These are phyloP conservation scores for Phyllosticta citriasiana DNA, from an alignment of 2,329 filamentous ascomycete species.

Conservation along the genomic window DNA sequence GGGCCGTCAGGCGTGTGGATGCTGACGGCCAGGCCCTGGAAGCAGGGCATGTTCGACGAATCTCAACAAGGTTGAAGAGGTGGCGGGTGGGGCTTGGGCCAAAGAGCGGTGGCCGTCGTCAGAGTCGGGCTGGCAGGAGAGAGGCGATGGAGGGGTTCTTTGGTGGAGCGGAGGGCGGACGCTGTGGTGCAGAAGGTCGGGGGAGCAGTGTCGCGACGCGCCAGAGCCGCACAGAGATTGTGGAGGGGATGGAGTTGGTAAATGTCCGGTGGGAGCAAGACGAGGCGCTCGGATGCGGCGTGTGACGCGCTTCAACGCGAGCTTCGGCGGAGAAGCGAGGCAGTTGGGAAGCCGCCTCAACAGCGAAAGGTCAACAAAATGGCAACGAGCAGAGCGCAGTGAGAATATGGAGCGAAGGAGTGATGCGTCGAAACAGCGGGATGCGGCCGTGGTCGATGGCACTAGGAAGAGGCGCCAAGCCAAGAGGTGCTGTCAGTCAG, in stretches of 20 bases:
- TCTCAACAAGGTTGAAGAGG: not conserved
- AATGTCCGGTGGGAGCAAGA: slow-evolving; percentile 2
- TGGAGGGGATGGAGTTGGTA: slow-evolving; percentile 2
- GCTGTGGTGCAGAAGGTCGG: not conserved
- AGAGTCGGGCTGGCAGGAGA: not conserved
- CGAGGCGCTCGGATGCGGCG: slow-evolving; percentile 7
- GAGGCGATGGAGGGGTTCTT: not conserved
- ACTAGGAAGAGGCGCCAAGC: not conserved
- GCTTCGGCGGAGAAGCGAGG: not conserved
- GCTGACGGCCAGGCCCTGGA: slow-evolving; percentile 97
- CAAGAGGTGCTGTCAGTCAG: not conserved
- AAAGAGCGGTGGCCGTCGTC: slow-evolving; percentile 8
- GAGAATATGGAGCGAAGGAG: not conserved
- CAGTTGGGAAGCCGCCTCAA: not conserved
- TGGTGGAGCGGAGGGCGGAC: not conserved
- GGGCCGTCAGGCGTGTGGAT: slow-evolving; percentile 77
- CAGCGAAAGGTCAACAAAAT: not conserved
- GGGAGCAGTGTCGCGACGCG: not conserved
- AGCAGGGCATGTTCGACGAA: slow-evolving; percentile 66
- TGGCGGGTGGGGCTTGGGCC: slow-evolving; percentile 5
- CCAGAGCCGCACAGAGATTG: slow-evolving; percentile 5
- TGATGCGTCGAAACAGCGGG: not conserved
- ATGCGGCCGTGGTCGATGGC: not conserved
- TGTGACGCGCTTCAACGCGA: slow-evolving; percentile 1
- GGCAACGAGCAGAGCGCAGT: not conserved